Evolutionary conservation across 352 stramenopile species (phyloP).

Genomic region (Globisporangium nunn): DNA sequence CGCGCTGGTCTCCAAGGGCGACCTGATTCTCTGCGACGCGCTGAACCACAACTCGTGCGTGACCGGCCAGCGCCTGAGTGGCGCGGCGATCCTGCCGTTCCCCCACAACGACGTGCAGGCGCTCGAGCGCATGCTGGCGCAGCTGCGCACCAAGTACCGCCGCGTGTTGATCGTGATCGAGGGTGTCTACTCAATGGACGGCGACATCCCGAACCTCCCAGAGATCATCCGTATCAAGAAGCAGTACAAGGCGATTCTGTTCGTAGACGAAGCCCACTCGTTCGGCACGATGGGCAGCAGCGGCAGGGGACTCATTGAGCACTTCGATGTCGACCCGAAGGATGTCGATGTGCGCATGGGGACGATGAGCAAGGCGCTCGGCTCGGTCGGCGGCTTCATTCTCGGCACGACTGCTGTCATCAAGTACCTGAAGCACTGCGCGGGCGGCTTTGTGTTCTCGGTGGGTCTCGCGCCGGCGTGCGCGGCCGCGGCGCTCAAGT

Average conservation of each 20-base stretch:
- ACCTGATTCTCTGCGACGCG: slow-evolving; percentile 73
- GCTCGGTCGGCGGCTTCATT: slow-evolving; percentile 60
- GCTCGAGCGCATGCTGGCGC: slow-evolving; percentile 64
- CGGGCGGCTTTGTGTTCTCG: slow-evolving; percentile 73
- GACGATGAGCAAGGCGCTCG: slow-evolving; percentile 70
- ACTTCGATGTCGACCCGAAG: slow-evolving; percentile 32
- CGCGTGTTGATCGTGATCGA: slow-evolving; percentile 68
- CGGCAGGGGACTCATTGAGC: slow-evolving; percentile 47
- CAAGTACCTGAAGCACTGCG: slow-evolving; percentile 60
- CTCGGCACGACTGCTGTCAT: slow-evolving; percentile 38
- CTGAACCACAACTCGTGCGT: slow-evolving; percentile 82
- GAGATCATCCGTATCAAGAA: slow-evolving; percentile 60
- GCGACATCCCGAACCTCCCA: slow-evolving; percentile 48
- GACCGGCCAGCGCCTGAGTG: slow-evolving; percentile 62
- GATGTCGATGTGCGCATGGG: slow-evolving; percentile 64
- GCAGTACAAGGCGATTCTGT: slow-evolving; percentile 56
- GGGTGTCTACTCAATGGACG: slow-evolving; percentile 66
- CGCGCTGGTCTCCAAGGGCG: slow-evolving; percentile 56
- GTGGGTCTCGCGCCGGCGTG: slow-evolving; percentile 65
- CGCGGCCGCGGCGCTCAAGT: slow-evolving; percentile 60
- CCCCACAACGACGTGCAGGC: slow-evolving; percentile 70
- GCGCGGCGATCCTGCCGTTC: slow-evolving; percentile 72
- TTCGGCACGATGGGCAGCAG: slow-evolving; percentile 57
- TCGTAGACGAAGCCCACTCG: slow-evolving; percentile 58
- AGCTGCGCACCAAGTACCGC: slow-evolving; percentile 65